Conservation (phyloP, 495 filamentous ascomycete species). For the Neurospora pannonica region DNA sequence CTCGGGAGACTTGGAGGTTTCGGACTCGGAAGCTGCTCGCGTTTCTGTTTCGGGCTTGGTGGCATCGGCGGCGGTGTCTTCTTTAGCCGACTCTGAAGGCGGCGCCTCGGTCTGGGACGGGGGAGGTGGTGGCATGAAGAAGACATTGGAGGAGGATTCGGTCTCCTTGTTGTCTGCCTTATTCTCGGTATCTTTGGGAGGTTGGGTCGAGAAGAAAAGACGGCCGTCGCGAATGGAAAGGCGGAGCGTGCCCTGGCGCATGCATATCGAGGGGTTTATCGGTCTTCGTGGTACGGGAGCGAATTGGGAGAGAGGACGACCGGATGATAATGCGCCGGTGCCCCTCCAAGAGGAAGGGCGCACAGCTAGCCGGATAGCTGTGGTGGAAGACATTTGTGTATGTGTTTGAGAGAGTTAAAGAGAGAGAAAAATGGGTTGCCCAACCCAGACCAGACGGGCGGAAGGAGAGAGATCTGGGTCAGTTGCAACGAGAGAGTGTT, state of each 20-base stretch:
- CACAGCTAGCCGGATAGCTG: slow-evolving; percentile 20
- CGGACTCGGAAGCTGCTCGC: neutral
- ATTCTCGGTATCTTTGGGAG: slow-evolving; percentile 8
- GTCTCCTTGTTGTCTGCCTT: neutral
- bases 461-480: neutral
- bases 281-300: neutral
- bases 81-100: neutral
- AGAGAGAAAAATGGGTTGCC: neutral
- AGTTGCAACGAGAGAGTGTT: neutral
- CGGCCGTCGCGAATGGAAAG: neutral
- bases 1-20: neutral
- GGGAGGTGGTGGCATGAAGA: neutral
- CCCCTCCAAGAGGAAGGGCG: slow-evolving; percentile 12
- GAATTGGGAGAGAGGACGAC: neutral
- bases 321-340: neutral
- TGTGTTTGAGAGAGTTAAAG: neutral
- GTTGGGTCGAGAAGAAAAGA: slow-evolving; percentile 14
- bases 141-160: neutral
- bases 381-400: slow-evolving; percentile 16
- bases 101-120: neutral
- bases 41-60: neutral
- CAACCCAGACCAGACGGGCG: neutral
- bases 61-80: neutral
- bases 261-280: neutral
- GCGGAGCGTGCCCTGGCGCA: neutral